Conservation (phyloP, 441 rosid species). For the Gossypium laxum region DNA sequence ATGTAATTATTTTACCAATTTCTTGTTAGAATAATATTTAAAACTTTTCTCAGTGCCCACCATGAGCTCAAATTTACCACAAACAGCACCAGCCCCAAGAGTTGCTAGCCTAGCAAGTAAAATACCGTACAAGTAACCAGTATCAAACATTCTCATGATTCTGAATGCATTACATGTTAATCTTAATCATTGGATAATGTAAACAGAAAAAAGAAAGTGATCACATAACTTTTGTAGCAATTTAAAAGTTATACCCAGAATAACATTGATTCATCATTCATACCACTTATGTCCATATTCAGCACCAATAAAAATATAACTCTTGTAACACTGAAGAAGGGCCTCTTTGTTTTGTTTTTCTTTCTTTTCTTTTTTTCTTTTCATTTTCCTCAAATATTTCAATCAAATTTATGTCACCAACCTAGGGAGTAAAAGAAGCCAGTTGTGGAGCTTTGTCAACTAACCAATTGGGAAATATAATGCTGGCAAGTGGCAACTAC, state of each 20-base stretch:
- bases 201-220: not conserved
- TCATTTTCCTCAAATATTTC: not conserved
- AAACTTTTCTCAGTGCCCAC: not conserved
- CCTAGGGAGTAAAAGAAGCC: not conserved
- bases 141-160: not conserved
- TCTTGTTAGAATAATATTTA: not conserved
- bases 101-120: not conserved
- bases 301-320: not conserved
- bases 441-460: not conserved
- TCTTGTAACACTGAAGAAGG: not conserved
- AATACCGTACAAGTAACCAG: not conserved
- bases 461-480: not conserved
- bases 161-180: not conserved
- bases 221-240: not conserved
- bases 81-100: not conserved
- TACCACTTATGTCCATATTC: not conserved
- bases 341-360: not conserved
- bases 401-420: not conserved
- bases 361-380: not conserved
- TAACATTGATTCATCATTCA: not conserved
- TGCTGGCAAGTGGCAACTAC: not conserved
- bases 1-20: not conserved
- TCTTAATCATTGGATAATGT: not conserved
- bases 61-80: not conserved
- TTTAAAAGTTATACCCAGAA: not conserved